Evolutionary conservation across 805 yeast species (phyloP), one percentile per base, ranked within the genome.

Genomic region (Torulaspora indica): DNA sequence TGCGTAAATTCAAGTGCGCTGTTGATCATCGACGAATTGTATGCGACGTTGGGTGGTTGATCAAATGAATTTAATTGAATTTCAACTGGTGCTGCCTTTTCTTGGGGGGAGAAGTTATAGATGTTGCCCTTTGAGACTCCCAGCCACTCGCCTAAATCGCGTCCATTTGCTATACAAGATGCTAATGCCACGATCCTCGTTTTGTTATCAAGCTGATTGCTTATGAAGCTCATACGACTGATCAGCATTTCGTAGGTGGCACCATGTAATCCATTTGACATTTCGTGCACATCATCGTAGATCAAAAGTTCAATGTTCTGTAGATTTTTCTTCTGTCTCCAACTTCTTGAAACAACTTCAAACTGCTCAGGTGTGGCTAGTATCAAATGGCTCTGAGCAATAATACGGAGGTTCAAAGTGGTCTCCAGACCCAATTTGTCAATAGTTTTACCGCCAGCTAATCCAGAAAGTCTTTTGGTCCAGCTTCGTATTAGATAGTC

Each of bases 91-190:
- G 67, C 58, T 7, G 70, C 67, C 45, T 91, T 70, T 35, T 79
- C 82, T 39, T 68, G 68, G 0, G 95, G 81, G 13, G 79, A 74
- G 59, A 84, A 89, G 55, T 88, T 89, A 68, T 72, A 87, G 5
- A 81, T 71, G 38, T 78, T 71, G 15, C 64, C 68, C 54, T 79
- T 82, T 1, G 73, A 54, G 20, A 84, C 81, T 2, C 93, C 95
- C 23, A 93, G 64, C 96, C 98, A 93, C 42, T 82, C 86, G 1
- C 85, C 91, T 46, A 90, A 64, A 51, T 87, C 96, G 40, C 78
- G 72, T 3, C 84, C 85, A 57, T 82, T 85, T 0, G 93, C 79
- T 31, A 91, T 61, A 1, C 95, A 78, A 0, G 79, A 72, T 0
- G 85, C 72, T 18, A 91, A 66, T 0, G 79, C 90, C n/a, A 91